A percentile compares a stretch with the other conserved stretches of the same genome.
These are phyloP conservation scores for Colletotrichum plurivorum DNA, from an alignment of 2,329 filamentous ascomycete species.

Conservation along the genomic window DNA sequence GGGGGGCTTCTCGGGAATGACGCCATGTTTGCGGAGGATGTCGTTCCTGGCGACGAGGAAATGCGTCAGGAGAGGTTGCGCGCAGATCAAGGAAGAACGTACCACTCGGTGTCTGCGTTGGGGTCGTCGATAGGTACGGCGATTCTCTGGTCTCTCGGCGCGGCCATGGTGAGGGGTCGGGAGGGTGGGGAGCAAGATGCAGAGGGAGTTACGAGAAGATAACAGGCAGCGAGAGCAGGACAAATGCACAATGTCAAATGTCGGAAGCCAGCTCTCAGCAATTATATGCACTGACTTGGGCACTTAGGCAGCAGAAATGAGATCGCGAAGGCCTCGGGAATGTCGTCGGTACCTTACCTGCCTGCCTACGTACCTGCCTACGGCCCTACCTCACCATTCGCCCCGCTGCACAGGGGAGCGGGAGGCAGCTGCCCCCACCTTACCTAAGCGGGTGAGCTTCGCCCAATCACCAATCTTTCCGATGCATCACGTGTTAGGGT, in stretches of 20 bases:
- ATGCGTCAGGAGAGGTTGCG: slow-evolving; percentile 34
- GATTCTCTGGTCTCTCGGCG: slow-evolving; percentile 74
- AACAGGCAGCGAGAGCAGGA: neutral
- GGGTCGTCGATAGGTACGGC: slow-evolving; percentile 93
- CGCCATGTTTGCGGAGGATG: slow-evolving; percentile 94
- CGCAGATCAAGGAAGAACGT: slow-evolving; percentile 47
- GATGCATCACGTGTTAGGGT: slow-evolving; percentile 54
- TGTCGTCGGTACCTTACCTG: no score
- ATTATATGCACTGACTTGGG: neutral
- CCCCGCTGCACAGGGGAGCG: no score
- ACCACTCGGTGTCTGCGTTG: slow-evolving; percentile 99
- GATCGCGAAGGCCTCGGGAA: no score
- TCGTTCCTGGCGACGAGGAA: slow-evolving; percentile 80
- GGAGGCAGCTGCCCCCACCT: no score
- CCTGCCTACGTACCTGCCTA: no score
- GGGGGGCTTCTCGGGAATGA: slow-evolving; percentile 98
- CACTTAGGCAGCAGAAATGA: neutral
- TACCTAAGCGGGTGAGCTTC: no score
- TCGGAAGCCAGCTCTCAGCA: neutral
- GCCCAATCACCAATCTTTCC: slow-evolving; percentile 7
- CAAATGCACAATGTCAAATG: no score
- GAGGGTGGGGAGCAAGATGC: neutral
- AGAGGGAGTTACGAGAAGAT: neutral
- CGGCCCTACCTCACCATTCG: no score
- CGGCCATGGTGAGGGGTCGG: slow-evolving; percentile 64